These are phyloP conservation scores for Pythium biforme DNA, from an alignment of 352 stramenopile species.

Conservation along the genomic window DNA sequence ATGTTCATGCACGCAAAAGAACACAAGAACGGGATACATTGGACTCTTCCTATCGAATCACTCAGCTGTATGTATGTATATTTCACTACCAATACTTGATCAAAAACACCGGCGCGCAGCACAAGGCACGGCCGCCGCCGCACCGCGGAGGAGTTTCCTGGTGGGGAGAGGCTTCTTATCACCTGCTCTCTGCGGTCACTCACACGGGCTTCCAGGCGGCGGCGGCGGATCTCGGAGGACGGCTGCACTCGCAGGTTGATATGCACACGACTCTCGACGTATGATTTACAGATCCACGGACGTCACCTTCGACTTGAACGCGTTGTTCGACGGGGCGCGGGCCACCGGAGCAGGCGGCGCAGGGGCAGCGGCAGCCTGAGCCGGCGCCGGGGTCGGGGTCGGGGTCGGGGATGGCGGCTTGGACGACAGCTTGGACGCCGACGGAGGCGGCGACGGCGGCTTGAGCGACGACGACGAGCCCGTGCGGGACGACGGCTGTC, in stretches of 20 bases:
- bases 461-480: slow-evolving; percentile 5
- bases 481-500: slow-evolving; percentile 19
- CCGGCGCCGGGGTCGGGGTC: not conserved
- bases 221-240: too few relatives aligned
- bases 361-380: too few relatives aligned
- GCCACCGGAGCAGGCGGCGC: slow-evolving; percentile 16
- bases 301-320: slow-evolving; percentile 23
- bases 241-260: slow-evolving; percentile 3
- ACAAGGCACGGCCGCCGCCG: not conserved
- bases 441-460: slow-evolving; percentile 5
- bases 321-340: slow-evolving; percentile 24
- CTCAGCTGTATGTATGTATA: slow-evolving; percentile 18
- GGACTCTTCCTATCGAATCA: not conserved
- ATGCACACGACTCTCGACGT: slow-evolving; percentile 13
- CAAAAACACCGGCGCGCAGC: slow-evolving; percentile 13
- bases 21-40: too few relatives aligned
- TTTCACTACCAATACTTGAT: slow-evolving; percentile 20
- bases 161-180: slow-evolving; percentile 1
- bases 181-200: slow-evolving; percentile 1
- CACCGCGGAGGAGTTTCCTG: not conserved
- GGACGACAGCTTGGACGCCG: slow-evolving; percentile 7
- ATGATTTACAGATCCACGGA: slow-evolving; percentile 26
- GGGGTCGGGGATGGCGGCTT: not conserved
- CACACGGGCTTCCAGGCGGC: not conserved
- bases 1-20: too few relatives aligned